Percentiles rank a stretch among this genome's conserved stretches.
Evolutionary conservation across 2,329 filamentous ascomycete genomes (phyloP).

Genomic region (Fusarium buxicola): DNA sequence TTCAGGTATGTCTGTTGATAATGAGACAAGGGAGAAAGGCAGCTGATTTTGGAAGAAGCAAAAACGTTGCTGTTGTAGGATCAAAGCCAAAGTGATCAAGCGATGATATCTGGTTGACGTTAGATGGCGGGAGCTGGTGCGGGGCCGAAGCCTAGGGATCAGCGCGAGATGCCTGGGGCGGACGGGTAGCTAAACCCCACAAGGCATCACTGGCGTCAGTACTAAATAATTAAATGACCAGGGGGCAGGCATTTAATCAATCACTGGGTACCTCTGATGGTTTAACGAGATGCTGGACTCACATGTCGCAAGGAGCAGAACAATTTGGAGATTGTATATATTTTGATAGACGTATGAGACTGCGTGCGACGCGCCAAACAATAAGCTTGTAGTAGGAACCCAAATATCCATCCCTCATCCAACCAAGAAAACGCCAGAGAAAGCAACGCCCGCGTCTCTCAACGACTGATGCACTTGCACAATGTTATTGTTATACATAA

Average conservation of each 20-base stretch:
- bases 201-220: no score
- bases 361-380: conserved; percentile 42
- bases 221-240: no score
- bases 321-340: conserved; percentile 2
- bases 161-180: no score
- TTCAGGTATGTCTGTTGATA: neutral
- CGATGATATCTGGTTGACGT: conserved; percentile 34
- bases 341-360: conserved; percentile 38
- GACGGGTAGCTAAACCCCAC: no score
- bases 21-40: neutral
- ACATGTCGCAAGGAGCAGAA: no score
- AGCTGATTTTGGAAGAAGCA: neutral
- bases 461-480: conserved; percentile 30
- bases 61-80: neutral
- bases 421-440: conserved; percentile 36
- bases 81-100: conserved; percentile 9
- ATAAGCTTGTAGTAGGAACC: conserved; percentile 37
- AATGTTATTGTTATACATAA: conserved; percentile 37
- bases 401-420: conserved; percentile 26
- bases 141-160: conserved; percentile 42
- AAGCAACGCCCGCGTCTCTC: conserved; percentile 32
- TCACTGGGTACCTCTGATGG: no score
- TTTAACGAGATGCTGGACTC: no score
- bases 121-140: conserved; percentile 37
- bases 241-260: no score